Conservation (phyloP, 306 rosid species). For the Dryas octopetala region DNA sequence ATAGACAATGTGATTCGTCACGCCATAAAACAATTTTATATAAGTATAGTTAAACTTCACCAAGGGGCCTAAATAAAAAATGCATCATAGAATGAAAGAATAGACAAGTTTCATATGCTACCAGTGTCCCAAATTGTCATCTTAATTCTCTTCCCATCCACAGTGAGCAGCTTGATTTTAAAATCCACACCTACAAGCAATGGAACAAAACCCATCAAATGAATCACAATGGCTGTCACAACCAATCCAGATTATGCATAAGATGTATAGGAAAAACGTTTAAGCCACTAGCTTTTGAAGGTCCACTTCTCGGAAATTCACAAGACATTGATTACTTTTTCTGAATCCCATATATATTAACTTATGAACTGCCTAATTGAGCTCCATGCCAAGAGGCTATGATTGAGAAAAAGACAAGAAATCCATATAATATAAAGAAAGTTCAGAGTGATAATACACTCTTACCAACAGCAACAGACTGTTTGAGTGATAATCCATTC, state of each 20-base stretch:
- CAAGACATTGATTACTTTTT: background rate
- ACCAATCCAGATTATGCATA: background rate
- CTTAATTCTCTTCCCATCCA: constrained; percentile 83
- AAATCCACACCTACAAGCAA: constrained; percentile 83
- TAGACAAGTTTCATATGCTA: constrained; percentile 23
- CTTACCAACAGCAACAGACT: too few species aligned
- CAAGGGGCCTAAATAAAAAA: background rate
- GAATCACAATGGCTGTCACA: background rate
- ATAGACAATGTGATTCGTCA: constrained; percentile 25
- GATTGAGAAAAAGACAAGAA: background rate
- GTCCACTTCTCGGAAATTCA: background rate
- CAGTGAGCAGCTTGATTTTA: constrained; percentile 81
- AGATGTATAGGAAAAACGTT: background rate
- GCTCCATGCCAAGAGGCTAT: background rate
- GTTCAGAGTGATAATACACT: too few species aligned
- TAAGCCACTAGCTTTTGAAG: background rate
- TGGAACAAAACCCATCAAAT: background rate
- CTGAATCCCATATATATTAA: background rate
- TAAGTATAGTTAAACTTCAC: background rate
- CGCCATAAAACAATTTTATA: background rate
- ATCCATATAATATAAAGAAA: background rate
- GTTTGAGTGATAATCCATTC: background rate
- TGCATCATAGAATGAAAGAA: background rate
- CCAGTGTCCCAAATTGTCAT: constrained; percentile 99
- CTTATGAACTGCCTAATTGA: background rate